These are phyloP conservation scores for Dryadomyces quercus-mongolicae DNA, from an alignment of 2,329 filamentous ascomycete species.

Conservation along the genomic window DNA sequence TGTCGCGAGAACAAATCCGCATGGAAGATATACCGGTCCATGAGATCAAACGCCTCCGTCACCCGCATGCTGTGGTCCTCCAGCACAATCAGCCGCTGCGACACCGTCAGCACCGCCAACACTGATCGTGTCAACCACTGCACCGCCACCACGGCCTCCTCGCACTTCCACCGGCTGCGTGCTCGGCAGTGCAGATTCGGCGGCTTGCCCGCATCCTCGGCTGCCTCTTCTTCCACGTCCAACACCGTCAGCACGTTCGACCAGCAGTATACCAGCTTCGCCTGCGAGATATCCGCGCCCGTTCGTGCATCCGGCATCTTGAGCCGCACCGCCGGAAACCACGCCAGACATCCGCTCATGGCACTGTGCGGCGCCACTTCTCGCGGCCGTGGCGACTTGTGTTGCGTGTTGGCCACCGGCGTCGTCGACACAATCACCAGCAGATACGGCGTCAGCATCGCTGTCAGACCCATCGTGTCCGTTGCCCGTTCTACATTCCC, in stretches of 20 bases:
- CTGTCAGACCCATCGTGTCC: constrained; percentile 80
- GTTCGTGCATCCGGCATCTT: constrained; percentile 60
- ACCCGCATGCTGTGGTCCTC: constrained; percentile 76
- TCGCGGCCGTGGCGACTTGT: constrained; percentile 84
- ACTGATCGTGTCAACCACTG: constrained; percentile 96
- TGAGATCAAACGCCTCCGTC: constrained; percentile 86
- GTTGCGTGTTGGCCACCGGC: constrained; percentile 88
- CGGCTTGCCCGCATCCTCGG: constrained; percentile 60
- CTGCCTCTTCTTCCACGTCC: constrained; percentile 65
- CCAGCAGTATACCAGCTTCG: constrained; percentile 95
- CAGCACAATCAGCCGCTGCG: constrained; percentile 81
- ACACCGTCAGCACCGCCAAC: constrained; percentile 82
- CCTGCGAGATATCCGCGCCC: constrained; percentile 59
- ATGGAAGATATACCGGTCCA: constrained; percentile 88
- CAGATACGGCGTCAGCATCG: constrained; percentile 89
- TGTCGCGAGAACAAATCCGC: constrained; percentile 82
- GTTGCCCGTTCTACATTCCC: constrained; percentile 89
- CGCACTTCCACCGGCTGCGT: constrained; percentile 80
- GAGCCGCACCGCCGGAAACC: constrained; percentile 92
- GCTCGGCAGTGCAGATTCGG: constrained; percentile 68
- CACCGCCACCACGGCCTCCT: constrained; percentile 90
- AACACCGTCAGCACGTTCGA: constrained; percentile 93
- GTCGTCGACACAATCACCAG: constrained; percentile 96
- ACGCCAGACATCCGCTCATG: constrained; percentile 86
- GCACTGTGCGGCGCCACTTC: constrained; percentile 82